Percentiles rank a stretch among this genome's conserved stretches.
Evolutionary conservation across 176 grass and related monocot genomes (phyloP).

Genomic region (Aegilops longissima): DNA sequence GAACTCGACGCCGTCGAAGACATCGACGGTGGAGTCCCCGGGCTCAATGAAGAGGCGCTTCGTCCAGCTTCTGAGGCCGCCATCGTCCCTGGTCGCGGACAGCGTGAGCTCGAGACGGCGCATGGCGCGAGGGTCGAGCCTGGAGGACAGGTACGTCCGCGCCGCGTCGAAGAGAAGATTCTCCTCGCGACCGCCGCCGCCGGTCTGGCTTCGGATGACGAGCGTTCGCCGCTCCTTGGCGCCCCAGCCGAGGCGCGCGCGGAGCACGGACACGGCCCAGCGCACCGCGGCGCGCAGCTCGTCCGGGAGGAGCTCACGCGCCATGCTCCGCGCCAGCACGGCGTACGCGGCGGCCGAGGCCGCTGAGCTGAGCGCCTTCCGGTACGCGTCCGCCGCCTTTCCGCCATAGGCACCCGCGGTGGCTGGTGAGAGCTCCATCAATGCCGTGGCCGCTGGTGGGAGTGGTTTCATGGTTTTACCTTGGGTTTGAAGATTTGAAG

Average conservation of each 20-base stretch:
- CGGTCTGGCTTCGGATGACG: background rate
- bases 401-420: background rate
- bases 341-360: constrained; percentile 42
- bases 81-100: background rate
- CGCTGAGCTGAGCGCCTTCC: constrained; percentile 29
- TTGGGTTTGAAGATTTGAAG: background rate
- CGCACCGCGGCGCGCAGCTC: constrained; percentile 29
- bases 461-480: background rate
- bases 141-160: constrained; percentile 24
- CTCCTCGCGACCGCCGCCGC: background rate
- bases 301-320: constrained; percentile 32
- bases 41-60: constrained; percentile 23
- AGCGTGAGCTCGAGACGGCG: constrained; percentile 5
- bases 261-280: constrained; percentile 1
- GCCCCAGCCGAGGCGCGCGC: background rate
- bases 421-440: constrained; percentile 13
- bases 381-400: constrained; percentile 34
- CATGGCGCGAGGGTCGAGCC: constrained; percentile 27
- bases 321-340: constrained; percentile 36
- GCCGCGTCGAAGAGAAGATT: constrained; percentile 22
- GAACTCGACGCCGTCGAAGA: constrained; percentile 40
- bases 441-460: background rate
- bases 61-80: background rate
- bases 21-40: constrained; percentile 23
- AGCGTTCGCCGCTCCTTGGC: background rate